Percentiles rank a stretch among this genome's conserved stretches.
These are phyloP conservation scores for Geotrichum histeridarum DNA, from an alignment of 1,139 yeast genomes.

Conservation along the genomic window DNA sequence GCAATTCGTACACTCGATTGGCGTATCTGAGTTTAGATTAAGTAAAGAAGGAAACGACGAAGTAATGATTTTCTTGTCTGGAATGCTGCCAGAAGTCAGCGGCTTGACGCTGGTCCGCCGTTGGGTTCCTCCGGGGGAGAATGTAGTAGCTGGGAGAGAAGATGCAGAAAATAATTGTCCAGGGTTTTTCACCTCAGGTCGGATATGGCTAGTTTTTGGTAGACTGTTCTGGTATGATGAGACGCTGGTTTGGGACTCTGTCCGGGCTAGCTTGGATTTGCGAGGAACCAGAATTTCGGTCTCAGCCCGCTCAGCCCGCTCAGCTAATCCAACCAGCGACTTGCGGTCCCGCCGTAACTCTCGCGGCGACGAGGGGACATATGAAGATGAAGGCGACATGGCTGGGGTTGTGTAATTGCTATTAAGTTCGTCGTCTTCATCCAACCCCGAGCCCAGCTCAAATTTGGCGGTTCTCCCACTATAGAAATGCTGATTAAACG, in stretches of 20 bases:
- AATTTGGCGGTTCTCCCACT: conserved; percentile 22
- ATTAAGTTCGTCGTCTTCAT: conserved; percentile 20
- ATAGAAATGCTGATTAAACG: conserved; percentile 4
- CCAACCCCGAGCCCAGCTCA: conserved; percentile 28
- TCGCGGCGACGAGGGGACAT: conserved; percentile 17
- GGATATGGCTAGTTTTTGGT: not conserved
- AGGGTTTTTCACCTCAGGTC: conserved; percentile 9
- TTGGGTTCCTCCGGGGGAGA: conserved; percentile 3
- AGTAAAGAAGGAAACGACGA: conserved; percentile 13
- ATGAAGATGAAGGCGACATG: conserved; percentile 24
- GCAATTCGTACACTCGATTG: conserved; percentile 65
- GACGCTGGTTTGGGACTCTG: conserved; percentile 28
- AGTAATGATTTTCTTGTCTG: not conserved
- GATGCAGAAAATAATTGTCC: conserved; percentile 17
- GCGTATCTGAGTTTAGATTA: conserved; percentile 19
- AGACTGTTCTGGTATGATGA: conserved; percentile 21
- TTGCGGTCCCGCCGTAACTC: not conserved
- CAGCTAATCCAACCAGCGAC: conserved; percentile 10
- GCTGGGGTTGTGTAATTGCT: conserved; percentile 26
- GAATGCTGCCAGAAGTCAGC: conserved; percentile 1
- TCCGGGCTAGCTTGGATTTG: conserved; percentile 28
- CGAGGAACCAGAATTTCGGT: conserved; percentile 22
- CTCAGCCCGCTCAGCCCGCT: conserved; percentile 8
- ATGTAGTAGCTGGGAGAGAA: conserved; percentile 1
- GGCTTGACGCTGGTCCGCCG: conserved; percentile 1